Evolutionary conservation across 2,329 filamentous ascomycete species (phyloP).

Genomic region (Epichloe gansuensis): DNA sequence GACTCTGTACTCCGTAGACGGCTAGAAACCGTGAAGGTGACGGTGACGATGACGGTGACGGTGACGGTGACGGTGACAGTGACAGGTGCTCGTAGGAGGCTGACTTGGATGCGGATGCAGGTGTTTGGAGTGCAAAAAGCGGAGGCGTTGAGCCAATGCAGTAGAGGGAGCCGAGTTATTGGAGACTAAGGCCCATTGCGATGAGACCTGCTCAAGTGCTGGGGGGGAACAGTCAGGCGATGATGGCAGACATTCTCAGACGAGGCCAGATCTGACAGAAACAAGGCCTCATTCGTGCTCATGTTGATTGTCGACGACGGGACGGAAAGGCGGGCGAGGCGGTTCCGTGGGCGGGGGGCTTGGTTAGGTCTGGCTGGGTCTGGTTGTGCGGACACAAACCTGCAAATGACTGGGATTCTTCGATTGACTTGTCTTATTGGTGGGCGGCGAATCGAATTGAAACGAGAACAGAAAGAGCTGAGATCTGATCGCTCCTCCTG

Average conservation of each 20-base stretch:
- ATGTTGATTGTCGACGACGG: neutral
- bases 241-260: neutral
- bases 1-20: neutral
- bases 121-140: neutral
- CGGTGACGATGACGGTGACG: neutral
- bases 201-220: slow-evolving; percentile 1
- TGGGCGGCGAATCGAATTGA: neutral
- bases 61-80: neutral
- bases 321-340: neutral
- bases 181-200: neutral
- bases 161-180: neutral
- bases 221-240: neutral
- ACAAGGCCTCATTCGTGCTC: neutral
- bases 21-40: neutral
- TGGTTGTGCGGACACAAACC: neutral
- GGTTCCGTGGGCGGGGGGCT: too few species aligned
- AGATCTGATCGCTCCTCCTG: slow-evolving; percentile 2
- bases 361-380: neutral
- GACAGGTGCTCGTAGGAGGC: neutral
- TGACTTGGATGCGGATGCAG: neutral
- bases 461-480: neutral
- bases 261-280: neutral
- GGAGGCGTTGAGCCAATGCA: neutral
- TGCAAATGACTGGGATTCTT: too few species aligned
- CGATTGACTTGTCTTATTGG: neutral